These are phyloP conservation scores for Fraxinus platypoda DNA, from an alignment of 305 asterid genomes.

Conservation along the genomic window DNA sequence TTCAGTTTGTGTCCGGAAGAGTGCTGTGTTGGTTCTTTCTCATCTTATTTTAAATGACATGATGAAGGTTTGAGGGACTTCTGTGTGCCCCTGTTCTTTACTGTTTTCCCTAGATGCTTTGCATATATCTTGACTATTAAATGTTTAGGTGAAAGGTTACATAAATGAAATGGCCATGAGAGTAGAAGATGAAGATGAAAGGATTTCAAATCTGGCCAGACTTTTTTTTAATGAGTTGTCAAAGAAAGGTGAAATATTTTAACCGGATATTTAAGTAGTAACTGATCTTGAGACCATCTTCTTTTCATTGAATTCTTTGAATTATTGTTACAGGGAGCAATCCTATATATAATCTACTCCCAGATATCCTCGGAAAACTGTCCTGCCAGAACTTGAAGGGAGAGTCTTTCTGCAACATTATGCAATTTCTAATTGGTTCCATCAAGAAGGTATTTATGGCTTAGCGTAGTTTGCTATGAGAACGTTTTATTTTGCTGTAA, in stretches of 20 bases:
- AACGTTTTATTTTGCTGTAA: slow-evolving; percentile 12
- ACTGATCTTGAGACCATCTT: slow-evolving; percentile 4
- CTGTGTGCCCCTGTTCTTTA: slow-evolving; percentile 18
- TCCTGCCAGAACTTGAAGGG: slow-evolving; percentile 69
- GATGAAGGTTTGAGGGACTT: slow-evolving; percentile 76
- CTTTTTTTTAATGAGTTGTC: slow-evolving; percentile 91
- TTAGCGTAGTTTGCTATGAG: slow-evolving; percentile 11
- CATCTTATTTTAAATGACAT: slow-evolving; percentile 93
- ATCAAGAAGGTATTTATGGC: slow-evolving; percentile 73
- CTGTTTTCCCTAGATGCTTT: slow-evolving; percentile 20
- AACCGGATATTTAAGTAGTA: background rate
- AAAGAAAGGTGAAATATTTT: slow-evolving; percentile 66
- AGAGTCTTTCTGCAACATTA: slow-evolving; percentile 86
- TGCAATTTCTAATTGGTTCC: slow-evolving; percentile 88
- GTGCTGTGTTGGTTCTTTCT: slow-evolving; percentile 94
- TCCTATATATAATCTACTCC: slow-evolving; percentile 92
- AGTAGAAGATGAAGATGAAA: slow-evolving; percentile 84
- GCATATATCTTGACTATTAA: slow-evolving; percentile 17
- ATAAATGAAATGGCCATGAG: slow-evolving; percentile 88
- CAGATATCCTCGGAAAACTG: slow-evolving; percentile 89
- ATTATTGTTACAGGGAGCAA: slow-evolving; percentile 68
- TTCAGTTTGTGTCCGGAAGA: slow-evolving; percentile 76
- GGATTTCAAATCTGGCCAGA: slow-evolving; percentile 80
- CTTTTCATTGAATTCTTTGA: slow-evolving; percentile 19
- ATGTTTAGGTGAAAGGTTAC: slow-evolving; percentile 81